Percentiles rank a stretch among this genome's conserved stretches.
phyloP scores from a whole-genome alignment of 2,329 filamentous ascomycete species.

The Stylonectria norvegica region DNA sequence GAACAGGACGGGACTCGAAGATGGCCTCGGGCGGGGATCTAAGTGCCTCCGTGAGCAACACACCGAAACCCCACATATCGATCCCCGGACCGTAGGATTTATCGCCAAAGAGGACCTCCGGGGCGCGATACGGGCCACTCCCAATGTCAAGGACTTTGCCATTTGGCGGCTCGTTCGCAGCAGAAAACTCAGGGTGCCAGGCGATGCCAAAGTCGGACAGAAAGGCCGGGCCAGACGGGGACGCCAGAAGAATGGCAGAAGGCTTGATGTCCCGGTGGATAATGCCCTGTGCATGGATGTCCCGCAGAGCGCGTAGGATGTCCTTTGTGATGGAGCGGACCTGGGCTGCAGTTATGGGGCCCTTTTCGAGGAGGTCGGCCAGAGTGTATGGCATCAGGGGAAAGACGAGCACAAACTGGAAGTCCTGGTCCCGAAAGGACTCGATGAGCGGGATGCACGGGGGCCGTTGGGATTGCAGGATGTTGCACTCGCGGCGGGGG shows the following conservation, averaged over 20 bases:
- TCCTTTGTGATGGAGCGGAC: constrained; percentile 54
- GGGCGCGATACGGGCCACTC: constrained; percentile 85
- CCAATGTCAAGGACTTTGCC: constrained; percentile 89
- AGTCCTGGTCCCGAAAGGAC: constrained; percentile 67
- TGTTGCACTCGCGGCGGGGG: constrained; percentile 71
- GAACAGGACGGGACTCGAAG: constrained; percentile 71
- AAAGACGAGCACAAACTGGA: constrained; percentile 75
- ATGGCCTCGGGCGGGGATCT: constrained; percentile 56
- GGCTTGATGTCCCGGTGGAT: constrained; percentile 95
- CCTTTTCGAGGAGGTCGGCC: constrained; percentile 58
- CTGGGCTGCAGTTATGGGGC: constrained; percentile 30
- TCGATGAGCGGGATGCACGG: constrained; percentile 66
- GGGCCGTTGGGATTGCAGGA: constrained; percentile 59
- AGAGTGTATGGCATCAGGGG: constrained; percentile 78
- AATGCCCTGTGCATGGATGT: constrained; percentile 71
- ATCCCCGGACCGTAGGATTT: constrained; percentile 66
- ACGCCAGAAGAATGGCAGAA: constrained; percentile 74
- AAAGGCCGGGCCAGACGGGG: constrained; percentile 66
- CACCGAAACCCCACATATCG: constrained; percentile 88
- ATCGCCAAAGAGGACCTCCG: constrained; percentile 86
- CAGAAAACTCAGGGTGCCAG: constrained; percentile 64
- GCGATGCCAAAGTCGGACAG: constrained; percentile 91
- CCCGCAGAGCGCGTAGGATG: constrained; percentile 65
- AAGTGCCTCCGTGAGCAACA: constrained; percentile 75
- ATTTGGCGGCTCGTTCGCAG: constrained; percentile 60